Evolutionary conservation across 2,329 filamentous ascomycete species (phyloP), one percentile per base, ranked within the genome.

Genomic region (Tothia fuscella): DNA sequence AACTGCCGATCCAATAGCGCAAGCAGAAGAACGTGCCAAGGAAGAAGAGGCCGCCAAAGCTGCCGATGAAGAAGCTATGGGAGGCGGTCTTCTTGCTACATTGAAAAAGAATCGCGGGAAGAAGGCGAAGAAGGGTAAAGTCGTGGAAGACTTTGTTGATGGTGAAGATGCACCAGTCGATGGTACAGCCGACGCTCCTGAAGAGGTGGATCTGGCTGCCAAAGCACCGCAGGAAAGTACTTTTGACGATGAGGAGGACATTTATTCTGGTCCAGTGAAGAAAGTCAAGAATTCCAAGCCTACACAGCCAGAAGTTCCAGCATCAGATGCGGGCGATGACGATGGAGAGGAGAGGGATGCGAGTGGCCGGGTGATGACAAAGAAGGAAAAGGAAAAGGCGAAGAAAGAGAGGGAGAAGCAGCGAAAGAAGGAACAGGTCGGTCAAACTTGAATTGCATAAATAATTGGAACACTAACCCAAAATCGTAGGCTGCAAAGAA

Each of bases 371-470:
- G 72, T 96, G 37, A 78, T 96, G 66, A 93, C 86, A 29, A 98
- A 96, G 75, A 91, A 93, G 45, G 88, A 98, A 68, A 98, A 98
- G 69, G 91, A 98, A 62, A 93, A 86, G 65, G 72, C 89, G 56
- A 96, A 89, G 74, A 98, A 95, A 68, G 91, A 98, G 68, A 79
- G 86, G 47, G 91, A 98, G 70, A 98, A 98, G 77, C 84, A 91
- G 67, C 75, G 88, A 51, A 98, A 98, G 70, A 98, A 88, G 77
- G 91, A 98, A 64, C 82, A 96, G 76, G 86, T 91, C 61, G 44
- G 68, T 57, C 29, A 5, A 7, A 42, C 25, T 26, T n/a, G 12
- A 14, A 16, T 37, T 13, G 39, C 21, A n/a, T 42, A 10, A 22
- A 36, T 17, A n/a, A 28, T 25, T 16, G 2, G 5, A 9, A 17